A percentile compares a stretch with the other conserved stretches of the same genome.
Evolutionary conservation across 768 basidiomycete genomes (phyloP).

Genomic region (Lactarius vividus): DNA sequence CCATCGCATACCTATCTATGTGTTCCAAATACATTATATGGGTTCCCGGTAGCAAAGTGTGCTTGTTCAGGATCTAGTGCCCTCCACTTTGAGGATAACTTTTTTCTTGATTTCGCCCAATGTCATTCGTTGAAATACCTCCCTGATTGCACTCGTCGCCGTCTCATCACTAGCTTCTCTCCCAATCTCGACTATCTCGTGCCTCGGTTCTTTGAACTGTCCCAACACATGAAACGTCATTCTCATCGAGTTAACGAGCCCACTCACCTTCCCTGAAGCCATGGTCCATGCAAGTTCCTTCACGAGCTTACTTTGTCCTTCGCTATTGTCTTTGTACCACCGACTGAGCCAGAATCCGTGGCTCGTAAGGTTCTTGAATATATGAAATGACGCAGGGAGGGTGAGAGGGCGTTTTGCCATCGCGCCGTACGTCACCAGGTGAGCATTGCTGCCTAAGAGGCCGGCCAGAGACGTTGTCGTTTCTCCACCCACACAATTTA

Average conservation of each 20-base stretch:
- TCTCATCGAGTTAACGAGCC: neutral
- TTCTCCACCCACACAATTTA: constrained; percentile 65
- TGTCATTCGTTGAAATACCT: constrained; percentile 36
- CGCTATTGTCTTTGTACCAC: constrained; percentile 57
- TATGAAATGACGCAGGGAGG: constrained; percentile 74
- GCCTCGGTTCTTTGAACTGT: constrained; percentile 65
- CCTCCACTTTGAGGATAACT: constrained; percentile 43
- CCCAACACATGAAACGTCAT: neutral
- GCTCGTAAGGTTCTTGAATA: constrained; percentile 77
- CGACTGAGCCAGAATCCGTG: constrained; percentile 79
- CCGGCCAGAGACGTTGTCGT: constrained; percentile 68
- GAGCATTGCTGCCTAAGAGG: constrained; percentile 62
- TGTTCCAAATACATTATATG: constrained; percentile 15
- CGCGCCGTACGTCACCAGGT: constrained; percentile 84
- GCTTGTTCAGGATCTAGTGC: constrained; percentile 24
- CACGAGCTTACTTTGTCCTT: constrained; percentile 37
- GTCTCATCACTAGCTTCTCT: constrained; percentile 39
- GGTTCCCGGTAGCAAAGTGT: constrained; percentile 17
- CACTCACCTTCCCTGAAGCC: constrained; percentile 23
- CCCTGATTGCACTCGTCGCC: constrained; percentile 36
- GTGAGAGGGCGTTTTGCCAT: constrained; percentile 84
- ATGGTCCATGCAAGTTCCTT: constrained; percentile 16
- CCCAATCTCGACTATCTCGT: constrained; percentile 61
- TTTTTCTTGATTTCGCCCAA: constrained; percentile 49
- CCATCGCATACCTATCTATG: constrained; percentile 24